Evolutionary conservation across 768 basidiomycete genomes (phyloP).

Genomic region (Boletus eberwhitei): DNA sequence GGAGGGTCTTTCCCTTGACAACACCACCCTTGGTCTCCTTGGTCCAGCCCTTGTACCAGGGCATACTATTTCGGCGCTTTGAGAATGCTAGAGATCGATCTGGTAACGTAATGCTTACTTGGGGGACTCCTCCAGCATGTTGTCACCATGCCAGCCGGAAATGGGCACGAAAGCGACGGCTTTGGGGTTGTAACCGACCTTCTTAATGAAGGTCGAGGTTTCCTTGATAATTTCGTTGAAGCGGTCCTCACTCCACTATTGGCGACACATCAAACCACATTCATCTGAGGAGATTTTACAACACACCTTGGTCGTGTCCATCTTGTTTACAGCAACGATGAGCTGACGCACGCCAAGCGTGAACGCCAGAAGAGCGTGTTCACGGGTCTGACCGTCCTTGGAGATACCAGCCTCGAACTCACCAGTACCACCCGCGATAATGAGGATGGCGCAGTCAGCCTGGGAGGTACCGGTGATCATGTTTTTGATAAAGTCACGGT

Average conservation of each 20-base stretch:
- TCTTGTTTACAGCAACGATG: conserved; percentile 99
- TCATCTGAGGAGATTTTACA: background rate
- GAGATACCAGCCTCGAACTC: conserved; percentile 99
- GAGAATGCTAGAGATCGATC: conserved; percentile 8
- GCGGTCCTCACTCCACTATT: conserved; percentile 96
- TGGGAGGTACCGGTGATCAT: conserved; percentile 99
- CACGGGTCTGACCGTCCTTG: conserved; percentile 99
- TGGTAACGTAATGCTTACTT: conserved; percentile 55
- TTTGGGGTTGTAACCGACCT: conserved; percentile 99
- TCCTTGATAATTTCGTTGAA: conserved; percentile 99
- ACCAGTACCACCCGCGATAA: conserved; percentile 98
- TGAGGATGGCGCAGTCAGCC: conserved; percentile 99
- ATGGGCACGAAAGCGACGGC: conserved; percentile 97
- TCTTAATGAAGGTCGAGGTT: conserved; percentile 97
- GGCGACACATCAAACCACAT: conserved; percentile 2
- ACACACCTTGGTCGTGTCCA: conserved; percentile 96
- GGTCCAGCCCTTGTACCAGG: conserved; percentile 99
- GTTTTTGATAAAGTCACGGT: conserved; percentile 99
- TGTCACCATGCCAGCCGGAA: conserved; percentile 99
- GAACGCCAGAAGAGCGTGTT: conserved; percentile 99
- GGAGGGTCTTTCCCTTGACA: conserved; percentile 97
- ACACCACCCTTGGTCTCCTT: conserved; percentile 93
- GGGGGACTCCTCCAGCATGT: conserved; percentile 98
- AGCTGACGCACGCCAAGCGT: conserved; percentile 99
- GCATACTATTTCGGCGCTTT: conserved; percentile 61